A percentile compares a stretch with the other conserved stretches of the same genome.
These are phyloP conservation scores for Citeromyces matritensis DNA, from an alignment of 805 yeast genomes.

Conservation along the genomic window DNA sequence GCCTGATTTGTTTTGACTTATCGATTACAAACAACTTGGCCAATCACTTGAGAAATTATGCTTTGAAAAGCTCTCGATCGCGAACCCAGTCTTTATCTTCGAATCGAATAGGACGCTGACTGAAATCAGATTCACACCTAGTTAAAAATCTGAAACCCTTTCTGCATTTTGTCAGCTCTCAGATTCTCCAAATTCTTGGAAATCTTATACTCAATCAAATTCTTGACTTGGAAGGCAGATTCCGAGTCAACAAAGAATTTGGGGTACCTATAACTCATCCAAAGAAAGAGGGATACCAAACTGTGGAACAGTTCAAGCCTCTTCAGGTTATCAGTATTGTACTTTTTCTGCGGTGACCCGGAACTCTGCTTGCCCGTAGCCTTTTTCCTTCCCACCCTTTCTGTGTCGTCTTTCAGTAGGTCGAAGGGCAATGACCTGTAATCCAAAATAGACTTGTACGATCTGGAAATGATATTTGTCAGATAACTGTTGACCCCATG, in stretches of 20 bases:
- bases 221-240: constrained; percentile 56
- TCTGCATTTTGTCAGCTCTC: constrained; percentile 6
- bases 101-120: too few relatives aligned
- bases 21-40: too few relatives aligned
- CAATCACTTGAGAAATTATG: too few relatives aligned
- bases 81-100: too few relatives aligned
- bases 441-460: constrained; percentile 41
- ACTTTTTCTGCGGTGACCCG: not conserved
- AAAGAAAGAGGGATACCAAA: constrained; percentile 51
- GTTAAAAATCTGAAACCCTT: not conserved
- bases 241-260: constrained; percentile 63
- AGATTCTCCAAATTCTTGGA: constrained; percentile 26
- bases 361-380: not conserved
- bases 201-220: constrained; percentile 50
- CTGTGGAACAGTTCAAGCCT: constrained; percentile 55
- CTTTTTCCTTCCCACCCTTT: not conserved
- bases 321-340: constrained; percentile 6
- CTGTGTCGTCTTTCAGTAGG: not conserved
- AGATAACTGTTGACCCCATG: constrained; percentile 24
- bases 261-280: constrained; percentile 86
- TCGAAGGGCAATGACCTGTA: constrained; percentile 6
- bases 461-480: constrained; percentile 37
- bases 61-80: too few relatives aligned
- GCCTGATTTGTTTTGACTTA: too few relatives aligned
- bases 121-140: too few relatives aligned